phyloP scores from a whole-genome alignment of 2,329 filamentous ascomycete genomes.

The Aspergillus sp. region DNA sequence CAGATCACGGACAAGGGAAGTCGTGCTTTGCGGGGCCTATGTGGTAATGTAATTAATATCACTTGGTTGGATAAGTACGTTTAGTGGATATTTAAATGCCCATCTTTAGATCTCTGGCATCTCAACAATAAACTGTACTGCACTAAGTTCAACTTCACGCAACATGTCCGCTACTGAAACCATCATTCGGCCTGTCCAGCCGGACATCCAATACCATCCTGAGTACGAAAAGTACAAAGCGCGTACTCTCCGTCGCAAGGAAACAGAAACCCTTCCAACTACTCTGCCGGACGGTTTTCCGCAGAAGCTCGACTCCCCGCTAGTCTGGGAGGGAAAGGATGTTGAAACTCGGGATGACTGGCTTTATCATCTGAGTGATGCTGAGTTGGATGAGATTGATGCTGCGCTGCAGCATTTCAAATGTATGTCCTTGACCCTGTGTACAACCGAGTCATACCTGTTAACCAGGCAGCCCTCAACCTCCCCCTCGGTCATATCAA shows the following conservation, averaged over 20 bases:
- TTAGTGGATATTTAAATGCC: no score
- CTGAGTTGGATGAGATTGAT: constrained; percentile 40
- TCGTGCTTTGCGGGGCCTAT: no score
- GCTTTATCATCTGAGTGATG: constrained; percentile 31
- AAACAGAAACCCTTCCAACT: constrained; percentile 8
- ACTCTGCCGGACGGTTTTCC: constrained; percentile 39
- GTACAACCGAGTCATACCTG: no score
- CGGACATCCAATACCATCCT: constrained; percentile 19
- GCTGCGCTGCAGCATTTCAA: constrained; percentile 38
- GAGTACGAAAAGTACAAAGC: constrained; percentile 16
- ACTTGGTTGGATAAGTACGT: no score
- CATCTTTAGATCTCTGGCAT: no score
- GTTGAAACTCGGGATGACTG: constrained; percentile 35
- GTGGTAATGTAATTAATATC: no score
- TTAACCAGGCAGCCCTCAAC: constrained; percentile 15
- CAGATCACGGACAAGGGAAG: no score
- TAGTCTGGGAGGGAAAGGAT: constrained; percentile 44
- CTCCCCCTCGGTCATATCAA: constrained; percentile 30
- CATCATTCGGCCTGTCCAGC: constrained; percentile 4
- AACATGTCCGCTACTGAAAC: neutral
- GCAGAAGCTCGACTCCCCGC: constrained; percentile 30
- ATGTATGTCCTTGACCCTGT: constrained; percentile 14
- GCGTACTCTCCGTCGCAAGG: constrained; percentile 12
- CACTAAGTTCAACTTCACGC: no score
- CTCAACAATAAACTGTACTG: no score